Evolutionary conservation across 129 eudicot genomes (phyloP).

Genomic region (Dittrichia graveolens): DNA sequence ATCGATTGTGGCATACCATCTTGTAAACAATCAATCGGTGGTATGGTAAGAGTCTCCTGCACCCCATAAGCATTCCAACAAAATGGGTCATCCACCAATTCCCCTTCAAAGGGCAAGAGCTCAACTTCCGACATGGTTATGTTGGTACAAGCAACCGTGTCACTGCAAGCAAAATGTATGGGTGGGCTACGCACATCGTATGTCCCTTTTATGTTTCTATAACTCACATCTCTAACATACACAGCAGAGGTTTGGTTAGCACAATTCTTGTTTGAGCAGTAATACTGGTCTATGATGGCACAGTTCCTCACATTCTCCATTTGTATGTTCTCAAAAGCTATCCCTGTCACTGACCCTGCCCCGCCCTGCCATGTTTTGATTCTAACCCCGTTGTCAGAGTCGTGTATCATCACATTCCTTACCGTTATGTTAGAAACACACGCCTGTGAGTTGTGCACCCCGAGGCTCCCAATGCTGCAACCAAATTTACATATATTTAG

Average conservation of each 20-base stretch:
- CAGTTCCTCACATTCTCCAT: constrained; percentile 92
- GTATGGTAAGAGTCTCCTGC: constrained; percentile 87
- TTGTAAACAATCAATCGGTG: constrained; percentile 83
- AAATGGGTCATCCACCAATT: constrained; percentile 80
- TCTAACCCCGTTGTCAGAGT: constrained; percentile 90
- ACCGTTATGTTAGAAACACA: constrained; percentile 94
- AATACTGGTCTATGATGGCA: constrained; percentile 87
- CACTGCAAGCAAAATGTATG: constrained; percentile 95
- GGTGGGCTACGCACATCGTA: constrained; percentile 85
- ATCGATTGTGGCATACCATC: constrained; percentile 71
- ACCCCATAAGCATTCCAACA: constrained; percentile 96
- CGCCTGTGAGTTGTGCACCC: constrained; percentile 80
- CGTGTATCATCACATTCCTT: constrained; percentile 63
- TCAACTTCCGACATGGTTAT: constrained; percentile 97
- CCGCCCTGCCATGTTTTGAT: constrained; percentile 99
- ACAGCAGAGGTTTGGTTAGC: constrained; percentile 83
- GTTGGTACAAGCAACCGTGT: constrained; percentile 81
- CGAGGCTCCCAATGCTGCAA: constrained; percentile 91
- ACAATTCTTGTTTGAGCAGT: constrained; percentile 79
- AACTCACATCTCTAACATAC: constrained; percentile 62
- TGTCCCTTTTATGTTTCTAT: constrained; percentile 87
- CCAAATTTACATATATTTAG: neutral
- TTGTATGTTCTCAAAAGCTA: constrained; percentile 78
- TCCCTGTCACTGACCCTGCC: constrained; percentile 85
- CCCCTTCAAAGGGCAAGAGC: constrained; percentile 75